Base-by-base conservation (phyloP, 768 basidiomycete species). In the Boletus rex-veris region DNA sequence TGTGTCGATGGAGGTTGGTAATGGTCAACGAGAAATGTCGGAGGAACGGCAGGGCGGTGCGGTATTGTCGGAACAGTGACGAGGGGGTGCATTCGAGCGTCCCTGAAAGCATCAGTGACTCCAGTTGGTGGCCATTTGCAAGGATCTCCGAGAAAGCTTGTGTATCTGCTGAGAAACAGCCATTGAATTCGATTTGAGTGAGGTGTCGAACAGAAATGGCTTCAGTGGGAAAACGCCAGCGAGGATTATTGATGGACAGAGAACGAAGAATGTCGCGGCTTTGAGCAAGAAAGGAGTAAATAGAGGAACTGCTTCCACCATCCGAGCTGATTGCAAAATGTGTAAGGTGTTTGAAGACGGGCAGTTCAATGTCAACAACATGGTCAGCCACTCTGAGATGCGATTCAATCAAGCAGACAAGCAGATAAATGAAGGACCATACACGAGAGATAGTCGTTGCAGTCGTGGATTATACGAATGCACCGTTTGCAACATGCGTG, bases 11-110 rank as follows among this genome's bases (percentile, higher is more conserved):
- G 3, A 81, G 62, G 3, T 64, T 66, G n/a, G 70, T 64, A 16
- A 83, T 75, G 12, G 73, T 73, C 59, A 90, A 77, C 2, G 80
- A 74, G 62, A 90, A 87, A 64, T 86, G 79, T 3, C 79, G 77
- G 6, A 90, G 76, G 73, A 85, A 83, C 10, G 85, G 86, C 3
- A 88, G 75, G 2, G 73, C 70, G 3, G 73, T 61, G 18, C 58
- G 58, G 55, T 72, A 52, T 48, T 70, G 59, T 19, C 81, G 74
- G 68, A 88, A 86, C 53, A 78, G 70, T 0, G 75, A 70, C 7
- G 82, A 81, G 0, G 75, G 71, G 0, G 72, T 58, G 55, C 80
- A 81, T 52, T 84, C 81, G 7, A 87, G 72, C 21, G 75, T 69
- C 58, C 80, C 80, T 9, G 77, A 72, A 11, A 90, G 71, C 51